Evolutionary conservation across 176 grass and related monocot species (phyloP).

Genomic region (Raddia distichophylla): DNA sequence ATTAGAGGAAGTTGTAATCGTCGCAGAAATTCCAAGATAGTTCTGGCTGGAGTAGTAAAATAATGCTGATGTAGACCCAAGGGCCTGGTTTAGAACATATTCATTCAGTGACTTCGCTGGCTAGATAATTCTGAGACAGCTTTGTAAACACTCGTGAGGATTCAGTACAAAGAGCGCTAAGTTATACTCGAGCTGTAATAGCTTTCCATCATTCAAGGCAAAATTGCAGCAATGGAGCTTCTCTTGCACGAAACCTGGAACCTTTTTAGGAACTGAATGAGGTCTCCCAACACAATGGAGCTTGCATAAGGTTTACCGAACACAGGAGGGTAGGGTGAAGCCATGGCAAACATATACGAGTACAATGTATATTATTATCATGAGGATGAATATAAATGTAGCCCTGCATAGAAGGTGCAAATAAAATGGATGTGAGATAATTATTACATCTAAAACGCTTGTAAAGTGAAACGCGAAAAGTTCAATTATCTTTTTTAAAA

Average conservation of each 20-base stretch:
- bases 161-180: neutral
- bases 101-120: neutral
- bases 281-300: neutral
- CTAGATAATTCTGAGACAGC: neutral
- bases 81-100: neutral
- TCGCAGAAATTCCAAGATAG: no score
- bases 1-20: no score
- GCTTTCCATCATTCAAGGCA: neutral
- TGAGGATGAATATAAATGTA: slow-evolving; percentile 62
- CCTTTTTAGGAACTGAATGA: neutral
- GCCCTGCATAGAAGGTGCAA: slow-evolving; percentile 47
- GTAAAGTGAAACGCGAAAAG: neutral
- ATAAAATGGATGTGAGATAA: neutral
- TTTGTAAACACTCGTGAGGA: neutral
- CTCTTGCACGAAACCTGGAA: slow-evolving; percentile 26
- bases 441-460: neutral
- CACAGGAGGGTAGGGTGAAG: slow-evolving; percentile 69
- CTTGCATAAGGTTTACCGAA: slow-evolving; percentile 38
- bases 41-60: neutral
- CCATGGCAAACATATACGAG: slow-evolving; percentile 72
- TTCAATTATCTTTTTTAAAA: neutral
- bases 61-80: no score
- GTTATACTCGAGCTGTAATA: neutral
- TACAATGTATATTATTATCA: slow-evolving; percentile 70
- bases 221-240: neutral